Evolutionary conservation across 2,329 filamentous ascomycete species (phyloP).

Genomic region (Microcyclosporella mali): DNA sequence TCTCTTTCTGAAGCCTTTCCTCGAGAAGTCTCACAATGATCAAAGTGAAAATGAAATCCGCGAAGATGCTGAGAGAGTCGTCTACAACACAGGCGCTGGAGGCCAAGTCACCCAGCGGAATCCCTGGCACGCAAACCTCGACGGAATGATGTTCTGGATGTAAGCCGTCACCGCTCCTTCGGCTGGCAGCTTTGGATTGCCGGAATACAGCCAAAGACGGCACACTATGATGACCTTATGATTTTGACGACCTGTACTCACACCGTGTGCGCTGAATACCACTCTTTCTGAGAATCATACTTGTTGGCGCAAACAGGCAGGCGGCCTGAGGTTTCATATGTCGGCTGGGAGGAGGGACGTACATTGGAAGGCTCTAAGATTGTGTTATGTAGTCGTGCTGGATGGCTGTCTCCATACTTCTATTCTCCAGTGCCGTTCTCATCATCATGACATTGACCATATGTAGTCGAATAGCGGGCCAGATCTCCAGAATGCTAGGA

Average conservation of each 20-base stretch:
- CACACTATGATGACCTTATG: slow-evolving; percentile 1
- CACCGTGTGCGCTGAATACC: slow-evolving; percentile 9
- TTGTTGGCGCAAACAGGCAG: not conserved
- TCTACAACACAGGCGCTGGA: not conserved
- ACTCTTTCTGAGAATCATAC: slow-evolving; percentile 3
- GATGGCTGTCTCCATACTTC: slow-evolving; percentile 3
- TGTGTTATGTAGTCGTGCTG: not conserved
- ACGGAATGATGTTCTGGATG: slow-evolving; percentile 28
- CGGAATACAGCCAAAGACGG: slow-evolving; percentile 3
- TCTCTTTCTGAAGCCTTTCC: slow-evolving; percentile 21
- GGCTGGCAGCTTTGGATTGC: slow-evolving; percentile 1
- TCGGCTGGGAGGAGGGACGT: not conserved
- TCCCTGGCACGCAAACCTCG: slow-evolving; percentile 24
- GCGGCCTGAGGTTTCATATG: slow-evolving; percentile 1
- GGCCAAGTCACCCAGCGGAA: slow-evolving; percentile 7
- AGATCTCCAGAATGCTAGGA: not conserved
- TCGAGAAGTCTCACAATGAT: slow-evolving; percentile 41
- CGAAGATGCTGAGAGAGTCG: not conserved
- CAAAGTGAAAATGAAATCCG: slow-evolving; percentile 1
- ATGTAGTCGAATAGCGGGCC: not conserved
- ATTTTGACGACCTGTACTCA: not conserved
- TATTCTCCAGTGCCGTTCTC: not conserved
- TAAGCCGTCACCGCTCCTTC: slow-evolving; percentile 3
- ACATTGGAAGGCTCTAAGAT: not conserved
- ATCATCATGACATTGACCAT: not conserved